Evolutionary conservation across 2,329 filamentous ascomycete species (phyloP).

Genomic region (Tetracladium maxilliforme): DNA sequence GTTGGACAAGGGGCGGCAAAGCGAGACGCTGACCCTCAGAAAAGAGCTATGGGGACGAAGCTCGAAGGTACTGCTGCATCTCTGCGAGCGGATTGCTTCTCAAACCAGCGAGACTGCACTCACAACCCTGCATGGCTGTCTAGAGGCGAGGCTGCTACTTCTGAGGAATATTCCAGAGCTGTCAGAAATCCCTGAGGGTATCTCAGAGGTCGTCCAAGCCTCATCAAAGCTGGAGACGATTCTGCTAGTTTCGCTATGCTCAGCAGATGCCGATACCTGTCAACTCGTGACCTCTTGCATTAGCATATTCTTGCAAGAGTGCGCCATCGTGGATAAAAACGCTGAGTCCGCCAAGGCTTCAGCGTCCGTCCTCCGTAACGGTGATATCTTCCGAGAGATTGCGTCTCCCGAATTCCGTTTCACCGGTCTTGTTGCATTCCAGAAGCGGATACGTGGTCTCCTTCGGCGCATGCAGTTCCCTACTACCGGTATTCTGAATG

Average conservation of each 20-base stretch:
- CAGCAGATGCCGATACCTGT: slow-evolving; percentile 49
- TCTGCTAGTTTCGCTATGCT: slow-evolving; percentile 48
- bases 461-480: slow-evolving; percentile 46
- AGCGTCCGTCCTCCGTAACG: slow-evolving; percentile 41
- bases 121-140: slow-evolving; percentile 35
- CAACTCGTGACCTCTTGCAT: slow-evolving; percentile 49
- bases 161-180: slow-evolving; percentile 31
- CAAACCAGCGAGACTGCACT: slow-evolving; percentile 27
- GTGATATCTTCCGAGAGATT: slow-evolving; percentile 45
- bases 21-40: too few relatives aligned
- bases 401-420: slow-evolving; percentile 49
- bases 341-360: slow-evolving; percentile 33
- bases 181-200: slow-evolving; percentile 34
- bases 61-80: too few relatives aligned
- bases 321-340: slow-evolving; percentile 34
- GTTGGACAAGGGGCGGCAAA: too few relatives aligned
- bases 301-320: slow-evolving; percentile 46
- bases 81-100: slow-evolving; percentile 31
- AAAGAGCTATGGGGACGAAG: too few relatives aligned
- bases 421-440: slow-evolving; percentile 55
- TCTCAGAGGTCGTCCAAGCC: slow-evolving; percentile 35
- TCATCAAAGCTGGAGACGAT: slow-evolving; percentile 44
- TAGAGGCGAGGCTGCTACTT: slow-evolving; percentile 37
- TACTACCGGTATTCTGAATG: slow-evolving; percentile 49
- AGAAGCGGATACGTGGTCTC: slow-evolving; percentile 46